Evolutionary conservation across 345 rosid genomes (phyloP).

Genomic region (Excoecaria agallocha): DNA sequence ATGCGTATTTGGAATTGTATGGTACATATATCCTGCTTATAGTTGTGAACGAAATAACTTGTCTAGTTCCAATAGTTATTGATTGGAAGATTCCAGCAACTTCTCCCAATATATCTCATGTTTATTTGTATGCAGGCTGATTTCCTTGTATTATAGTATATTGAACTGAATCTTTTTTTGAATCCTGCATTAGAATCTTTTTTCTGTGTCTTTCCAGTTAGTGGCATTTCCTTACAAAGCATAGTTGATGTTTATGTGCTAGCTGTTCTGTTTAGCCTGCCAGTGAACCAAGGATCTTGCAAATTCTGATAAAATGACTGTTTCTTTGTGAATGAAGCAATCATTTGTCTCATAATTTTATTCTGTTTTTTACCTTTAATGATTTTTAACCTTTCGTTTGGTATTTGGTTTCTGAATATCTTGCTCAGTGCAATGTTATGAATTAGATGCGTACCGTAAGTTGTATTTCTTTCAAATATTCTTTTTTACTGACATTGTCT

Average conservation of each 20-base stretch:
- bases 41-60: background rate
- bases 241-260: constrained; percentile 1
- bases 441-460: background rate
- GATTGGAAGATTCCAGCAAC: background rate
- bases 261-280: background rate
- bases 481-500: background rate
- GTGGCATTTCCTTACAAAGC: background rate
- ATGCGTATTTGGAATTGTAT: background rate
- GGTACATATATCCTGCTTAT: background rate
- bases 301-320: background rate
- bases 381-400: background rate
- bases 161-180: background rate
- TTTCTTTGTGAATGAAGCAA: background rate
- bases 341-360: background rate
- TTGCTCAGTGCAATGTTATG: background rate
- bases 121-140: background rate
- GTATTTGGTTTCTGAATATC: background rate
- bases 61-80: background rate
- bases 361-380: too few relatives aligned
- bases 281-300: background rate
- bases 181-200: background rate
- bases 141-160: background rate
- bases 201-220: background rate
- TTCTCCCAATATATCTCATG: background rate
- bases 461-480: background rate